Evolutionary conservation across 345 rosid species (phyloP).

Genomic region (Pistacia vera): DNA sequence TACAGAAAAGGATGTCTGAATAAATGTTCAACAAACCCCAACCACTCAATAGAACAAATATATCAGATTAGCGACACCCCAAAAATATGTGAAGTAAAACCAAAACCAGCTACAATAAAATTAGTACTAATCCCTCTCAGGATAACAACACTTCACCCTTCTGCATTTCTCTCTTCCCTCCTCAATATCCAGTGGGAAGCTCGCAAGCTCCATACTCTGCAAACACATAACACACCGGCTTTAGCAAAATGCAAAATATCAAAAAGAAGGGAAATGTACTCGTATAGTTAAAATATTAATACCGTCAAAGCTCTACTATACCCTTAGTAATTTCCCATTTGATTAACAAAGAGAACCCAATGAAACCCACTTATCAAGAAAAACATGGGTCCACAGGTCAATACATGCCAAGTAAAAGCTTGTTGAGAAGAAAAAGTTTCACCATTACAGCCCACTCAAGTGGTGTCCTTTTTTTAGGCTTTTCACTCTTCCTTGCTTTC

Average conservation of each 20-base stretch:
- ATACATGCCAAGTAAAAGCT: no score
- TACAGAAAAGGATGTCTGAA: background rate
- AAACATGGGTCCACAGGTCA: no score
- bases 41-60: background rate
- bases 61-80: background rate
- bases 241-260: no score
- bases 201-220: constrained; percentile 67
- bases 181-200: constrained; percentile 65
- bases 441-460: no score
- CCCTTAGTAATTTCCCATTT: background rate
- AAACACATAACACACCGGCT: background rate
- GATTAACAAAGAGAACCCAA: no score
- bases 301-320: no score
- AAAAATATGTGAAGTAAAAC: background rate
- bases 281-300: no score
- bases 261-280: no score
- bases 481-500: no score
- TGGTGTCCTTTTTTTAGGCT: no score
- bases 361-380: no score
- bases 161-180: background rate
- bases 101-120: background rate
- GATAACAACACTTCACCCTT: background rate
- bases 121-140: background rate
- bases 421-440: no score
- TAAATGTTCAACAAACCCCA: background rate